Evolutionary conservation across 192 early-diverging fungal genomes (phyloP), one percentile per base, ranked within the genome.

Genomic region (Glomus cerebriforme): DNA sequence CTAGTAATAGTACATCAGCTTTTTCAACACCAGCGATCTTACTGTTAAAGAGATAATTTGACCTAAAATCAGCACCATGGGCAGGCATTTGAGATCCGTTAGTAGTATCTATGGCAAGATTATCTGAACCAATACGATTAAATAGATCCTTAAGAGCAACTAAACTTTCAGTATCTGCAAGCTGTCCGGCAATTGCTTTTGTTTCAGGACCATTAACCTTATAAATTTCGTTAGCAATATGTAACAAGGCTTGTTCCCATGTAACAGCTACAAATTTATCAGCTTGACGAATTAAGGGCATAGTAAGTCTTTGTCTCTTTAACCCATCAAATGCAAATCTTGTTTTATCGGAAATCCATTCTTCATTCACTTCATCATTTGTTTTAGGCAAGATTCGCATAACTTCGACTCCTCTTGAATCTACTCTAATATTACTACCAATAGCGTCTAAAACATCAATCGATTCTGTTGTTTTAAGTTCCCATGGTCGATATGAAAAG

Each of bases 291-390:
- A 98, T 84, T 81, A 99, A 90, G 31, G 98, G 98, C 26, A 90
- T 91, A 35, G 96, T 98, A 73, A 99, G 88, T 74, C 98, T 89
- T 88, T 99, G 98, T 27, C 94, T 91, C 90, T 96, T 98, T 34
- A 99, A 89, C 65, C 98, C 98, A 83, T 99, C 98, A 80, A 90
- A 96, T 59, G 93, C 91, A 81, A 95, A 98, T 39, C 98, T 92
- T 63, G 96, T 96, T 90, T 97, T 98, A 90, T 99, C 98, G 12
- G 96, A 95, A 77, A 99, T 95, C 98, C 98, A 99, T 88, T 99
- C 98, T 85, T 97, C 95, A 85, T 99, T 99, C 83, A 99, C 87
- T n/a, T 93, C 96, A 79, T 99, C 98, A 86, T 99, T 99, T 77
- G 96, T 87, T 47, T 95, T 94, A 37, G 98, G 98, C 13, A 98